Conservation (phyloP, 768 basidiomycete genomes). For the Termitomyces sp. region DNA sequence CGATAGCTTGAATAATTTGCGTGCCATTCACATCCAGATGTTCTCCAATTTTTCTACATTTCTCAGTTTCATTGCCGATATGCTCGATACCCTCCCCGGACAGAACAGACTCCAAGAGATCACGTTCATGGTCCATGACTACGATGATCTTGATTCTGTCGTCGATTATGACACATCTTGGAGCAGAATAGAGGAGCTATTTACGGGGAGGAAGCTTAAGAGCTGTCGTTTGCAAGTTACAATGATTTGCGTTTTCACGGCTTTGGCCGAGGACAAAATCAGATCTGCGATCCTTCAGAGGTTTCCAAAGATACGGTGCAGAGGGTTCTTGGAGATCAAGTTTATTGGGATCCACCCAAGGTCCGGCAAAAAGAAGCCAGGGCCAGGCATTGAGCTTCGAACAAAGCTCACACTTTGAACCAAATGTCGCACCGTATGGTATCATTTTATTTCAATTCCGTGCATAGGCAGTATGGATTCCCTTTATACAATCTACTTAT, state of each 20-base stretch:
- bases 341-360: no score
- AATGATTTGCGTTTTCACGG: no score
- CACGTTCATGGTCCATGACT: not conserved
- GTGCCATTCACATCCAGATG: not conserved
- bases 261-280: not conserved
- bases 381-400: no score
- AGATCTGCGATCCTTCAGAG: not conserved
- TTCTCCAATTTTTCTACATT: no score
- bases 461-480: no score
- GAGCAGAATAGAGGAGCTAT: not conserved
- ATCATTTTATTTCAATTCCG: no score
- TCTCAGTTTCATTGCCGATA: not conserved
- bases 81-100: conserved; percentile 1
- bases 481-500: no score
- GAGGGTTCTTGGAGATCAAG: not conserved
- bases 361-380: no score
- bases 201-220: not conserved
- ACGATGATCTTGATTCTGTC: no score
- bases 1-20: not conserved
- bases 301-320: not conserved
- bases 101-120: not conserved
- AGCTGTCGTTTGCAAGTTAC: not conserved
- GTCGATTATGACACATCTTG: not conserved
- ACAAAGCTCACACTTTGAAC: no score
- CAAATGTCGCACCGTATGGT: no score